Evolutionary conservation across 2,329 filamentous ascomycete species (phyloP), one percentile per base, ranked within the genome.

Genomic region (Aciculosporium take): DNA sequence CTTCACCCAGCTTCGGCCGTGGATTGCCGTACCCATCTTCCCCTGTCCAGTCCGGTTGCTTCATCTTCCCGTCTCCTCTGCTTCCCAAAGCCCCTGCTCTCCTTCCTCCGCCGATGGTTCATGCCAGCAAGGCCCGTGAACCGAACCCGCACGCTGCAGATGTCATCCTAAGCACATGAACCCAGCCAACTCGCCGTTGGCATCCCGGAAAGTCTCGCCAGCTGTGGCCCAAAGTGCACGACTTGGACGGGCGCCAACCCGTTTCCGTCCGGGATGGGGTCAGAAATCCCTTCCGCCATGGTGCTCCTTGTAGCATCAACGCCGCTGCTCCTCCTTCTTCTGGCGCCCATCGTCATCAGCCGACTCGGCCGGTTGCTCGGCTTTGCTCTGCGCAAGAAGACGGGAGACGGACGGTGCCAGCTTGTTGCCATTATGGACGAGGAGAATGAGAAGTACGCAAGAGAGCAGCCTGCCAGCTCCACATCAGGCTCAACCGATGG

Each of bases 381-480:
- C 47, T 81, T 69, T 65, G 71, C 74, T 48, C 61, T 85, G 43
- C 67, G 66, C 41, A 76, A 69, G 54, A 77, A 76, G 56, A 81
- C 79, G 0, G 71, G 75, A 15, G 76, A 75, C 42, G 71, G 79
- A 39, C 70, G 72, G 36, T 64, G 69, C 42, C 65, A 73, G 40
- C 70, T 85, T 41, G 56, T 80, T 45, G 59, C 68, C 37, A 58
- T 69, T 17, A 69, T 70, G 56, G 59, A 63, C 12, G 62, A 67
- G 13, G 66, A 71, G 34, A 63, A 71, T 46, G 55, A 54, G 43
- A 60, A 56, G 31, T 62, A 55, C 17, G 40, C 39, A 21, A 56
- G 65, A 42, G 51, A 59, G 20, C 58, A 63, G n/a, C n/a, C n/a
- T 32, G 49, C 50, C 27, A 53, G 54, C 3, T 55, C 60, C 12